Evolutionary conservation across 805 yeast species (phyloP).

Genomic region (Barnettozyma californica): DNA sequence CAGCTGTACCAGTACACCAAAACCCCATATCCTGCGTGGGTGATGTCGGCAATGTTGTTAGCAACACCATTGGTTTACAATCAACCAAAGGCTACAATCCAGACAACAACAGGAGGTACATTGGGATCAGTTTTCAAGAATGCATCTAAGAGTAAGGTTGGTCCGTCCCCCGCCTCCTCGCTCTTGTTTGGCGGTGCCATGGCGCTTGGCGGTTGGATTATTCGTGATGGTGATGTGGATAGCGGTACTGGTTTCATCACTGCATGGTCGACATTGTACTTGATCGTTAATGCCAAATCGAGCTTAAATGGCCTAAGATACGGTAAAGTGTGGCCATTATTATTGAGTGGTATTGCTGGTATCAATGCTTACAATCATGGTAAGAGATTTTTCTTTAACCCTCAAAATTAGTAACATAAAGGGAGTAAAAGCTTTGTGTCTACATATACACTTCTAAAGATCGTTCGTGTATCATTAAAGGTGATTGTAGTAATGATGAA

Average conservation of each 20-base stretch:
- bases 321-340: conserved; percentile 59
- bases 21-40: conserved; percentile 46
- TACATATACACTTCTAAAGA: background rate
- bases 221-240: conserved; percentile 66
- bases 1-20: conserved; percentile 28
- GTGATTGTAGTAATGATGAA: background rate
- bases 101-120: conserved; percentile 4
- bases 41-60: conserved; percentile 33
- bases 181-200: conserved; percentile 56
- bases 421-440: too few relatives aligned
- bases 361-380: conserved; percentile 67
- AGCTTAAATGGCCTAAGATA: conserved; percentile 47
- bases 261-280: conserved; percentile 78
- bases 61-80: conserved; percentile 32
- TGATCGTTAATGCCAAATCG: conserved; percentile 63
- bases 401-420: background rate
- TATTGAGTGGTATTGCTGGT: conserved; percentile 51
- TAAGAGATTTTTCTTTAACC: conserved; percentile 47
- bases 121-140: conserved; percentile 1
- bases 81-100: conserved; percentile 19
- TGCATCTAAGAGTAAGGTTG: conserved; percentile 18
- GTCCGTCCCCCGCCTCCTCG: conserved; percentile 34
- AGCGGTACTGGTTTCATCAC: conserved; percentile 77
- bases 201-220: conserved; percentile 67
- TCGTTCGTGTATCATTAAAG: background rate